Conservation (phyloP, 2,329 filamentous ascomycete genomes). For the Aspergillus fumigatus region DNA sequence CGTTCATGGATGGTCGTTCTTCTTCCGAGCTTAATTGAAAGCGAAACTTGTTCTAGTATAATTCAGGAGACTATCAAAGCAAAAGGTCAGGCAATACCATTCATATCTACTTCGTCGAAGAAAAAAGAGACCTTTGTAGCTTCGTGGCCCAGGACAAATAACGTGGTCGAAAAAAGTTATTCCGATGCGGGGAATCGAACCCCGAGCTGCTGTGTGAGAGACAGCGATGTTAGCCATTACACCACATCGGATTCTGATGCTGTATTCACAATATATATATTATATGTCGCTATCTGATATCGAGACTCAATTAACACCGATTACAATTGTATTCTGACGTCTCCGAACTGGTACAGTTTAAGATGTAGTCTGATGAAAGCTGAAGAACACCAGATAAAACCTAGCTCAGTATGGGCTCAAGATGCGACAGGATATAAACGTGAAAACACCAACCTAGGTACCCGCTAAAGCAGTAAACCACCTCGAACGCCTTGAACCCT, state of each 20-base stretch:
- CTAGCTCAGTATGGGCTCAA: neutral
- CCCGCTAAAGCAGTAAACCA: constrained; percentile 6
- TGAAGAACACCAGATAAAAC: neutral
- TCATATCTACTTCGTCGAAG: neutral
- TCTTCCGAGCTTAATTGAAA: neutral
- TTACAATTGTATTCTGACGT: neutral
- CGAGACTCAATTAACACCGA: neutral
- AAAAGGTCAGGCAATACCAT: neutral
- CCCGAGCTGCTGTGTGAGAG: neutral
- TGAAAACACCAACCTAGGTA: neutral
- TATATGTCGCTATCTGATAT: no score
- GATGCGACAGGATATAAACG: neutral
- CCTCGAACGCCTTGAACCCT: neutral
- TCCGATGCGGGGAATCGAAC: neutral
- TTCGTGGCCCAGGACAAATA: no score
- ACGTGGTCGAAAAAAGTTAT: neutral
- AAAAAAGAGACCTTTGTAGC: no score
- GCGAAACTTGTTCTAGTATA: neutral
- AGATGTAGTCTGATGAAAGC: neutral
- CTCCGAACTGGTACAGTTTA: neutral
- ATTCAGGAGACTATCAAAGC: neutral
- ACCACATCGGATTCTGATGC: neutral
- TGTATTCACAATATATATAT: no score
- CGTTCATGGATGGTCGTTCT: neutral
- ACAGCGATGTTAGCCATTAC: neutral